Base-by-base conservation (phyloP, 805 yeast genomes). In the Wickerhamomyces silvicola region DNA sequence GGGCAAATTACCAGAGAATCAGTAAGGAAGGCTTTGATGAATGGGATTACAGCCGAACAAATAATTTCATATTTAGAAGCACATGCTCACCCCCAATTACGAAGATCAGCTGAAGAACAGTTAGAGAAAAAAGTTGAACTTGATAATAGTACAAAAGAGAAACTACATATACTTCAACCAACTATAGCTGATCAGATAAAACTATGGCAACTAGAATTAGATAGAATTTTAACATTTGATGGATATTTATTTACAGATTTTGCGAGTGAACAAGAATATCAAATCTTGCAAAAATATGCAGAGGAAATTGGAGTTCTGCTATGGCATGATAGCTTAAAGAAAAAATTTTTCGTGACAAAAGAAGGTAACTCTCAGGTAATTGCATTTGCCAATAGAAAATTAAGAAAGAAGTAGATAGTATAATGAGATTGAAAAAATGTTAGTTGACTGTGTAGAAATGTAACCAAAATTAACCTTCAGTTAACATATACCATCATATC, bases 141-240 rank as follows among this genome's bases (percentile, higher is more conserved):
- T 37, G 66, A 61, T 27, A 53, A 62, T 6, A 62, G 61, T 10
- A 59, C 68, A 7, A 69, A 70, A 40, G 72, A 76, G 43, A 53
- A 70, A 41, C 47, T 77, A 37, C 78, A 79, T 50, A 63, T 92
- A 10, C 55, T 83, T 6, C 97, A 97, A 4, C 95, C 97, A 1
- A 92, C 95, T 0, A 95, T 92, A n/a, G 83, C 85, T 1, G 99
- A 92, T 58, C 99, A 92, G 56, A 84, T 92, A 46, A 80, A 78
- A 52, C 66, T 92, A 32, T 92, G 99, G 99, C 97, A 92, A 62
- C 65, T 92, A 38, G 99, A 92, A 54, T 60, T 88, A 61, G 97
- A 92, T 56, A 73, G 99, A 59, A 84, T 92, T 42, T 78, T 82
- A 45, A 74, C 92, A 1, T 82, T 76, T 31, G 85, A 79, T 18